phyloP scores from a whole-genome alignment of 306 rosid species.

The Senna siamea region DNA sequence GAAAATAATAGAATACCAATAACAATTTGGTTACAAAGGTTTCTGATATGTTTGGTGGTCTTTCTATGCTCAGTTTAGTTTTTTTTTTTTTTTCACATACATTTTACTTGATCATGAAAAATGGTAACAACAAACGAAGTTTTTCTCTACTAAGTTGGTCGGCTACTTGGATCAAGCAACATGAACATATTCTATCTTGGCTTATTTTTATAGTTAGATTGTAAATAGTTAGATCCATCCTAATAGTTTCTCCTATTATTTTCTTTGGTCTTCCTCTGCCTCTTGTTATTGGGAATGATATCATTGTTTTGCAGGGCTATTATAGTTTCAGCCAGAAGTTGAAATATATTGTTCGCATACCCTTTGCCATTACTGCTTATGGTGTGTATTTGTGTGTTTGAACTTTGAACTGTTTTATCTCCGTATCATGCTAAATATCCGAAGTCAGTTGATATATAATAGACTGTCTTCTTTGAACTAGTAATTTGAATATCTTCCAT shows the following conservation, averaged over 20 bases:
- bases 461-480: conserved; percentile 13
- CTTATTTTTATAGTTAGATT: too few species aligned
- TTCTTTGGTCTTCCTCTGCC: too few species aligned
- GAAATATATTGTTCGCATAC: conserved; percentile 92
- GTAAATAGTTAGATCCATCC: too few species aligned
- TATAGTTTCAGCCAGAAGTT: conserved; percentile 99
- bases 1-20: background rate
- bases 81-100: conserved; percentile 10
- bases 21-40: conserved; percentile 7
- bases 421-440: conserved; percentile 9
- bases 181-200: too few species aligned
- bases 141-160: too few species aligned
- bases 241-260: too few species aligned
- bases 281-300: background rate
- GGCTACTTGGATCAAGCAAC: too few species aligned
- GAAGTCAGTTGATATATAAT: conserved; percentile 29
- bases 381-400: conserved; percentile 57
- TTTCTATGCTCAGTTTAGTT: conserved; percentile 10
- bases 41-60: conserved; percentile 23
- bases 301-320: conserved; percentile 71
- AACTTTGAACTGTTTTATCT: conserved; percentile 31
- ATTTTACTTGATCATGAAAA: conserved; percentile 11
- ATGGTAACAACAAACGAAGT: background rate
- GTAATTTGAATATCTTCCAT: conserved; percentile 20
- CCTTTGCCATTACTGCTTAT: conserved; percentile 88